These are phyloP conservation scores for Lumnitzera littorea DNA, from an alignment of 345 rosid genomes.

Conservation along the genomic window DNA sequence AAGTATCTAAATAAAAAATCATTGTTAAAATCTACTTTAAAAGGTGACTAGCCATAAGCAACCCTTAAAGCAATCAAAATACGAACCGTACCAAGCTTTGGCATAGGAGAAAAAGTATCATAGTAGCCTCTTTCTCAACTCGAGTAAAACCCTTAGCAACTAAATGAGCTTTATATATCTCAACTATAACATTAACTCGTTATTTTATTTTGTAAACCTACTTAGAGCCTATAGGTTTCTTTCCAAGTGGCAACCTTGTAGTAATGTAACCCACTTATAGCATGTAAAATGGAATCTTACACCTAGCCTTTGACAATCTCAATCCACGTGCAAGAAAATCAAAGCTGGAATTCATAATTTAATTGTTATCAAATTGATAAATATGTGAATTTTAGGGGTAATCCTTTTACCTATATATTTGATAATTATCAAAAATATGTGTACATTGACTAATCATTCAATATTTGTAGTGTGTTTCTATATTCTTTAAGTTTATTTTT, in stretches of 20 bases:
- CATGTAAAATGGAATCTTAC: too few relatives aligned
- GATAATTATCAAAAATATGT: too few relatives aligned
- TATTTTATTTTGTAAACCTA: background rate
- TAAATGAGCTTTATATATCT: background rate
- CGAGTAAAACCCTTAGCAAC: background rate
- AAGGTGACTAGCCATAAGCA: background rate
- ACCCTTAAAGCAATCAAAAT: background rate
- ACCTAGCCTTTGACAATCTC: too few relatives aligned
- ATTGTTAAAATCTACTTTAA: background rate
- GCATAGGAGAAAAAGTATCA: background rate
- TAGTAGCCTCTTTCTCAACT: background rate
- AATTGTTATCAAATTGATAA: too few relatives aligned
- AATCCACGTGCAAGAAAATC: too few relatives aligned
- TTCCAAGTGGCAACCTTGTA: background rate
- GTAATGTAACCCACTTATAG: too few relatives aligned
- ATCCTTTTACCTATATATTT: too few relatives aligned
- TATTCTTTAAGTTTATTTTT: too few relatives aligned
- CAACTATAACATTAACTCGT: background rate
- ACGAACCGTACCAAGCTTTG: background rate
- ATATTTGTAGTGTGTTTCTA: too few relatives aligned
- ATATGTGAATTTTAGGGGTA: too few relatives aligned
- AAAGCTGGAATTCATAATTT: too few relatives aligned
- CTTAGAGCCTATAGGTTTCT: background rate
- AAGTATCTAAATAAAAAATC: background rate
- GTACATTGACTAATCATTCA: too few relatives aligned